Conservation (phyloP, 495 filamentous ascomycete species). For the Talaromyces trachyspermus region DNA sequence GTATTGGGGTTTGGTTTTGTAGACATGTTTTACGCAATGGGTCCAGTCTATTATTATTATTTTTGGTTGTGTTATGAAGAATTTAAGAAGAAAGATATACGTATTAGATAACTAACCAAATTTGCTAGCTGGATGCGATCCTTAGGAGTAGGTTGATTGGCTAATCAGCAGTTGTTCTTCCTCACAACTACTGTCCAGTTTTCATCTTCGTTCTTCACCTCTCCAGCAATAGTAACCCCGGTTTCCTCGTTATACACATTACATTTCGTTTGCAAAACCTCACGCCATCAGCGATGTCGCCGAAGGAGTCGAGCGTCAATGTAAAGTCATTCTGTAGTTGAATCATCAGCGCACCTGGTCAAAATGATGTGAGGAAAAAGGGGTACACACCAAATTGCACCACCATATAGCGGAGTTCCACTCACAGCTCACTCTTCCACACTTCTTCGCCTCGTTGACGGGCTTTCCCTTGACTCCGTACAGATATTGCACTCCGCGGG, state of each 20-base stretch:
- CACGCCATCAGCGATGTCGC: background rate
- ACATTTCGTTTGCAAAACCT: background rate
- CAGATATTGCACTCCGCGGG: too few species aligned
- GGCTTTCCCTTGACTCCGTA: background rate
- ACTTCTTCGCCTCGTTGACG: constrained; percentile 3
- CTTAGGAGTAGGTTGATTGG: too few species aligned
- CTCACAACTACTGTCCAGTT: background rate
- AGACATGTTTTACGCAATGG: background rate
- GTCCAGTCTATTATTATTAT: background rate
- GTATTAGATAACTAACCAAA: too few species aligned
- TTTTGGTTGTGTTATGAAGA: too few species aligned
- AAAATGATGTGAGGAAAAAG: background rate
- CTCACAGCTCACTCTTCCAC: constrained; percentile 7
- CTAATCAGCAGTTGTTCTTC: background rate
- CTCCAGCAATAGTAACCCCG: background rate
- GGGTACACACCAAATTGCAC: constrained; percentile 10
- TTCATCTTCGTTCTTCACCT: background rate
- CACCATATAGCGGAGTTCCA: constrained; percentile 9
- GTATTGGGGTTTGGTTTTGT: too few species aligned
- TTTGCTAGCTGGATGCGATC: too few species aligned
- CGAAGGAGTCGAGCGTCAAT: background rate
- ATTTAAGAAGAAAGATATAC: too few species aligned
- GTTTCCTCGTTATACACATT: background rate
- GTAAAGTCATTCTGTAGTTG: background rate
- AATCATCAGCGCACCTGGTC: background rate